Base-by-base conservation (phyloP, 352 stramenopile genomes). In the Globisporangium nodosum region DNA sequence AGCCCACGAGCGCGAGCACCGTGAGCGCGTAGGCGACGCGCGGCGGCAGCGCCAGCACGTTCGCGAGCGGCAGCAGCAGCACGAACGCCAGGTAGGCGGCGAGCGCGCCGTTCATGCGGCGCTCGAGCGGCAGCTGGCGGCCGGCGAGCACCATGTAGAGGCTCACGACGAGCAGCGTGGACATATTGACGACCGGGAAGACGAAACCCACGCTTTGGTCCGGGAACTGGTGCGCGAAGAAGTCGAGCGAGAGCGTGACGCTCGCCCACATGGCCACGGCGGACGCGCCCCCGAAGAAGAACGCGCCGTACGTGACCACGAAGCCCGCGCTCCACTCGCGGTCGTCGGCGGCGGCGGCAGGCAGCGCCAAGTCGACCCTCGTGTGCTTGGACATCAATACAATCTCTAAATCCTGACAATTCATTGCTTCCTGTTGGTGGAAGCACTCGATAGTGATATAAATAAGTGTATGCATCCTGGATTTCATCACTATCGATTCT, bases 181-280 rank as follows among this genome's bases (percentile, higher is more conserved):
- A 92, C 83, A 92, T 92, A 65, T 90, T 92, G 64, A 90, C 73
- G 30, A 92, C 80, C 3, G 83, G 83, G 59, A 92, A 90, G 39
- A 92, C 75, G 51, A 92, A 92, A 8, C 76, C 73, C 20, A 88
- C 76, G 61, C 80, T 76, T 52, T 90, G 70, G 50, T 71, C 58
- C 18, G 83, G 78, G 63, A 84, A 92, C 51, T 85, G 81, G 24
- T 57, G 60, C 51, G 70, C 56, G 61, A 92, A 90, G 58, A 85
- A 83, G 59, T 83, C 79, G 53, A 92, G 78, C 31, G 69, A 87
- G n/a, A 92, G 66, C 43, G 81, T 90, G 63, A 90, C 75, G 55
- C 73, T 80, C 40, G 76, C 85, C 83, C 83, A 92, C 73, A 88
- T 88, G 54, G 83, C 75, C 62, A 92, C 78, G 42, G 65, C 71